Base-by-base conservation (phyloP, 257 asterid species). In the Nicotiana sylvestris region DNA sequence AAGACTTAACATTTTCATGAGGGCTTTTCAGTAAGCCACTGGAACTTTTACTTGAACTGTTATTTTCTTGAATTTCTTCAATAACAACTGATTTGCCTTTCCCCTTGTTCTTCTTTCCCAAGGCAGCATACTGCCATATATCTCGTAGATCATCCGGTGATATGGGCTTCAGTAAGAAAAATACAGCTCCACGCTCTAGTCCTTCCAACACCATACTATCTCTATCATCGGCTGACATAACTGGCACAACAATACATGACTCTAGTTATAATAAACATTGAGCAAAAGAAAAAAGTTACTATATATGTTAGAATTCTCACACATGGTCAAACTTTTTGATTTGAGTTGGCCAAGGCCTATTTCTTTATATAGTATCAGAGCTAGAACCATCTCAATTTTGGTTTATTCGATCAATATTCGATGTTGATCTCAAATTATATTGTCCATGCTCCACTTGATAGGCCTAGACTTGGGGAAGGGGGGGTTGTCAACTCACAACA, bases 201-300 rank as follows among this genome's bases (percentile, higher is more conserved):
- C 92, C 94, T 84, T 83, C 79, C 25, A 74, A 17, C 3, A 77
- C 83, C 3, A 80, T 55, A 25, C 66, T 65, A 77, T 86, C 90
- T 64, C 39, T 67, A 21, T 88, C 84, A 57, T 90, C 91, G 18
- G 86, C 90, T 65, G 94, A 89, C 93, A 92, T 90, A 65, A 91
- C 93, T 91, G 88, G 8, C 25, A 17, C 27, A 78, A 33, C 10
- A 30, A 53, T 55, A 78, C 35, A 77, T 43, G n/a, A 18, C 43
- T 68, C 11, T 35, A 68, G 32, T 35, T 3, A 18, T 3, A 17
- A 18, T 3, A 17, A 15, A 67, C 21, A 16, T 68, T 68, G 18
- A 5, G 30, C 9, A 18, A 37, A 61, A 58, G 27, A 58, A 21
- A 1, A 61, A 25, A 25, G 16, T 9, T 43, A 43, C 8, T 8